These are phyloP conservation scores for Phytophthora megakarya DNA, from an alignment of 352 stramenopile genomes.

Conservation along the genomic window DNA sequence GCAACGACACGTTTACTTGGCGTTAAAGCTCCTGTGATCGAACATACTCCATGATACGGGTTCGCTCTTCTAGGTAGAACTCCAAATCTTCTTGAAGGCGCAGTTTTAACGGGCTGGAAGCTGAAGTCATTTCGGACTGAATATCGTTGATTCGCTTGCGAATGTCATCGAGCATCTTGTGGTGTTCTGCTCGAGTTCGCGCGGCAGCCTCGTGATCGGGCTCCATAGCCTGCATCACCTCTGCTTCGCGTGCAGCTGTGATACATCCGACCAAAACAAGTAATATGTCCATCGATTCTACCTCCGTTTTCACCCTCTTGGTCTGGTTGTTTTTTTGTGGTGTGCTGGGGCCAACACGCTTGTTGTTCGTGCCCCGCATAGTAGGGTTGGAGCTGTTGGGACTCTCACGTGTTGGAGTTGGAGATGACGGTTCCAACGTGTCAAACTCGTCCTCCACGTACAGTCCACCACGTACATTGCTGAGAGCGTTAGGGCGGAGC, in stretches of 20 bases:
- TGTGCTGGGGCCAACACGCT: background rate
- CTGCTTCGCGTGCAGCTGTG: background rate
- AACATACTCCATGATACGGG: no score
- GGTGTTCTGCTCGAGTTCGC: background rate
- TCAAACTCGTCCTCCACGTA: background rate
- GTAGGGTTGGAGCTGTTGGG: background rate
- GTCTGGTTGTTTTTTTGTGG: background rate
- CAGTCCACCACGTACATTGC: background rate
- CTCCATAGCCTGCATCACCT: background rate
- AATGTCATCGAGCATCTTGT: background rate
- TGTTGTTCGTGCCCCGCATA: background rate
- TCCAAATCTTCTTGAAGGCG: no score
- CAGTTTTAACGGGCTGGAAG: no score
- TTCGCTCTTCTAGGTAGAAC: no score
- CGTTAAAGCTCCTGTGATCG: no score
- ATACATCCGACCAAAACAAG: background rate
- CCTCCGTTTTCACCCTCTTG: background rate
- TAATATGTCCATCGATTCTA: background rate
- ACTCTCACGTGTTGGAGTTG: background rate
- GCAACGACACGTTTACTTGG: no score
- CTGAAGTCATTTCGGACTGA: background rate
- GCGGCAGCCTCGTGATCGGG: background rate
- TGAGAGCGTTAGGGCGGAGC: background rate
- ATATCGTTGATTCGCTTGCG: background rate
- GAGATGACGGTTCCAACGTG: background rate